A percentile compares a stretch with the other conserved stretches of the same genome.
Conservation (phyloP, 139 green algal species). For the Chlorella ohadii region DNA sequence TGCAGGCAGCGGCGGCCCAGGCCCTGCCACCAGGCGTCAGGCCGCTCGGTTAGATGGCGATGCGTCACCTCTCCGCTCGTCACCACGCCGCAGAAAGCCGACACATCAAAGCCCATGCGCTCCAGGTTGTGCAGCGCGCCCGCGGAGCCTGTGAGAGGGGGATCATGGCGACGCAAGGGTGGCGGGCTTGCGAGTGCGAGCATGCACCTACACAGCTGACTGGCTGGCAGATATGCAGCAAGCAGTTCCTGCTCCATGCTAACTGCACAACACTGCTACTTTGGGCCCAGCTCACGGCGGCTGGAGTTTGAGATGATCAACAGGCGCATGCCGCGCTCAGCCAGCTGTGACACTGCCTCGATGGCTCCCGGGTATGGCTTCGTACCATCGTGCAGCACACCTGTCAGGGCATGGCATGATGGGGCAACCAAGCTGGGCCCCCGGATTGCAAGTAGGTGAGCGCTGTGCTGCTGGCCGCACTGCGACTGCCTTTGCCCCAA, state of each 20-base stretch:
- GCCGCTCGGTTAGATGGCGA: conserved; percentile 47
- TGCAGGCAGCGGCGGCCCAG: conserved; percentile 82
- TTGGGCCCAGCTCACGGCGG: conserved; percentile 56
- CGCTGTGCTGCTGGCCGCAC: too few relatives aligned
- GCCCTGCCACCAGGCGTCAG: conserved; percentile 55
- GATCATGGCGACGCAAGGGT: too few relatives aligned
- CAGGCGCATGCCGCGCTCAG: conserved; percentile 55
- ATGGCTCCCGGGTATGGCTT: conserved; percentile 76
- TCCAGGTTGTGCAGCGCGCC: conserved; percentile 78
- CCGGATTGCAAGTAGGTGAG: too few relatives aligned
- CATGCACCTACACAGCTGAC: too few relatives aligned
- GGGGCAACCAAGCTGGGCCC: too few relatives aligned
- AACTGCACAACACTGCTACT: too few relatives aligned
- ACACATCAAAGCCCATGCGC: conserved; percentile 79
- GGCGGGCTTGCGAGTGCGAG: not conserved
- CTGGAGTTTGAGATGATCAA: conserved; percentile 89
- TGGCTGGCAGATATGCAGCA: too few relatives aligned
- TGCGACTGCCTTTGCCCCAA: not conserved
- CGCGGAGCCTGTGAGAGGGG: conserved; percentile 45
- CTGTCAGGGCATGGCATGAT: not conserved
- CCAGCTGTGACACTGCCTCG: conserved; percentile 63
- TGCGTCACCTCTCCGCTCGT: conserved; percentile 75
- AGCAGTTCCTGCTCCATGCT: too few relatives aligned
- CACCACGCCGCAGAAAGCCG: conserved; percentile 71
- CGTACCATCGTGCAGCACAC: conserved; percentile 85